Percentiles rank a stretch among this genome's conserved stretches.
Conservation (phyloP, 305 asterid genomes). For the Fraxinus dipetala region DNA sequence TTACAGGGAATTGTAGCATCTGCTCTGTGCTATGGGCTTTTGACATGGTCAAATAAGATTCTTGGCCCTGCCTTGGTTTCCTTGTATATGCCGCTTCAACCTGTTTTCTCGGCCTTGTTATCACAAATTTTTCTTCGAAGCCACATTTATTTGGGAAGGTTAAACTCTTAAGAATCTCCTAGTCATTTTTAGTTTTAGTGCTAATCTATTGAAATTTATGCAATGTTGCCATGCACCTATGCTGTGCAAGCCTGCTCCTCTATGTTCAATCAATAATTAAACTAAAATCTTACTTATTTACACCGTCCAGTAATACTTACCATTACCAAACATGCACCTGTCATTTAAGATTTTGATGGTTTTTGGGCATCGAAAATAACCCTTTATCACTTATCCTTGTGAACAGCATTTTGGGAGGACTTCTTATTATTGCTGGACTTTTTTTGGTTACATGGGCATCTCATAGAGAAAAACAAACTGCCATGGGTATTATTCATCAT, state of each 20-base stretch:
- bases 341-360: neutral
- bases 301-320: neutral
- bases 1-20: conserved; percentile 85
- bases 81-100: conserved; percentile 87
- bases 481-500: conserved; percentile 31
- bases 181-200: neutral
- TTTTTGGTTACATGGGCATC: conserved; percentile 97
- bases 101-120: conserved; percentile 79
- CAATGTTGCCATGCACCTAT: neutral
- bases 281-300: neutral
- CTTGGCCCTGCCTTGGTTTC: conserved; percentile 94
- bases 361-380: neutral
- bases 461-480: conserved; percentile 44
- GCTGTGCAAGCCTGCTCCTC: neutral
- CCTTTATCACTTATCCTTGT: neutral
- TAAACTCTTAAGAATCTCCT: conserved; percentile 5
- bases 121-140: conserved; percentile 86
- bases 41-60: conserved; percentile 86
- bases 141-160: conserved; percentile 96
- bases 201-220: neutral
- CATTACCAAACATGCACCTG: neutral
- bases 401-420: conserved; percentile 82
- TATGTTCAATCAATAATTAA: neutral
- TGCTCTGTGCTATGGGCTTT: conserved; percentile 79
- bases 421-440: conserved; percentile 76